Base-by-base conservation (phyloP, 257 asterid genomes). In the Vinca minor region DNA sequence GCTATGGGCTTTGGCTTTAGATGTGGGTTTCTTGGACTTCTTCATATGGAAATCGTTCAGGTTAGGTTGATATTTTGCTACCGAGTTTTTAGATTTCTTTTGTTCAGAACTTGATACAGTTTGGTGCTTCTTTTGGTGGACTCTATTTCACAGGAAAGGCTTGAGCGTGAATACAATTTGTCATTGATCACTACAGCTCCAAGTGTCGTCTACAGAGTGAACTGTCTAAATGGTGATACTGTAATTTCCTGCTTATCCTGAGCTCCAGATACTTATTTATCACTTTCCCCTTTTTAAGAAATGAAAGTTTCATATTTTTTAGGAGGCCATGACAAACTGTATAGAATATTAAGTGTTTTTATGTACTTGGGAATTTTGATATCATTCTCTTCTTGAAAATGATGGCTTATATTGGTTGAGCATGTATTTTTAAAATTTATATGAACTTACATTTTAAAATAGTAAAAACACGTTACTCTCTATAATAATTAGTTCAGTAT, bases 1-100 rank as follows among this genome's bases (percentile, higher is more conserved):
- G 98, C 98, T 63, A 93, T 93, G 98, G 98, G 98, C 59, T 93
- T 93, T 84, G 98, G 98, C 71, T 93, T 93, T 72, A 83, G 98
- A 81, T 93, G 98, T 76, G 97, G 98, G 59, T 93, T 89, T 79
- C 87, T 93, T 64, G 98, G 98, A 70, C 95, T 89, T 76, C 98
- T 93, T 64, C 98, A 93, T 73, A 85, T 93, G 98, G 98, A 93
- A 80, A 93, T 93, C 67, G 98, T 89, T 78, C 98, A 89, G 97
- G 98, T 92, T 36, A 32, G 75, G 59, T 50, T 66, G 70, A 21
- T 54, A 1, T 45, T 63, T 41, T 38, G 29, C 35, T 35, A 42
- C 25, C 72, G 53, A 44, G 34, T 59, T 15, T 80, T 69, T 58
- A 53, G 56, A 55, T 64, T 54, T 46, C 9, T 65, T 39, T 47